Evolutionary conservation across 2,329 filamentous ascomycete genomes (phyloP), one percentile per base, ranked within the genome.

Genomic region (Aureobasidium sp.): DNA sequence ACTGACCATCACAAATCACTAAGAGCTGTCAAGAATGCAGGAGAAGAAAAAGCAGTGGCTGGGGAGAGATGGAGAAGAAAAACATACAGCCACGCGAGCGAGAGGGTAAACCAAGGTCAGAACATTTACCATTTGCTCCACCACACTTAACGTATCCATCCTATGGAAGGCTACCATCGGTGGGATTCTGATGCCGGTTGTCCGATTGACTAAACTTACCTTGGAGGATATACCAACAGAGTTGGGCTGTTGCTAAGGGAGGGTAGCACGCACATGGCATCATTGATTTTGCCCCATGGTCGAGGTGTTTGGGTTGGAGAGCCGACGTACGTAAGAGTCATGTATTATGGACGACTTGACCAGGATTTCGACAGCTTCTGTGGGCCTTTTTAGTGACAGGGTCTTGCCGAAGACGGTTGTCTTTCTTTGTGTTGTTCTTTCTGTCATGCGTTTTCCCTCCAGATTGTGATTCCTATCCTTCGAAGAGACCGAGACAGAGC

Each of bases 251-350:
- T 46, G 32, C 53, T 47, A 48, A 20, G 42, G 34, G 20, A 39
- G 55, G 55, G 41, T 58, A 29, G 29, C 15, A 58, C 41, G 42
- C 29, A 23, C 55, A 39, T 58, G 20, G 42, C 55, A 47, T 48
- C 55, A 58, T 58, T 58, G 41, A 48, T 46, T 9, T 32, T 27
- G 51, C 26, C 13, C 41, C 17, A 41, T 44, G 39, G 41, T 57
- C 53, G 53, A 46, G 29, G 53, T 46, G 29, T 23, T 29, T 13
- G 39, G 3, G 42, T 58, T 48, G 55, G 55, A 58, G 55, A 58
- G 55, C 55, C 55, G 55, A 58, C 29, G 55, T 57, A 57, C 42
- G 52, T 41, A 57, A 47, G 53, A 46, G 42, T 58, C 55, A 48
- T 58, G 42, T 34, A 39, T 15, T 48, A 27, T n/a, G 6, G 53